A percentile compares a stretch with the other conserved stretches of the same genome.
Evolutionary conservation across 1,284 basidiomycete species (phyloP).

Genomic region (Moniliophthora roreri): DNA sequence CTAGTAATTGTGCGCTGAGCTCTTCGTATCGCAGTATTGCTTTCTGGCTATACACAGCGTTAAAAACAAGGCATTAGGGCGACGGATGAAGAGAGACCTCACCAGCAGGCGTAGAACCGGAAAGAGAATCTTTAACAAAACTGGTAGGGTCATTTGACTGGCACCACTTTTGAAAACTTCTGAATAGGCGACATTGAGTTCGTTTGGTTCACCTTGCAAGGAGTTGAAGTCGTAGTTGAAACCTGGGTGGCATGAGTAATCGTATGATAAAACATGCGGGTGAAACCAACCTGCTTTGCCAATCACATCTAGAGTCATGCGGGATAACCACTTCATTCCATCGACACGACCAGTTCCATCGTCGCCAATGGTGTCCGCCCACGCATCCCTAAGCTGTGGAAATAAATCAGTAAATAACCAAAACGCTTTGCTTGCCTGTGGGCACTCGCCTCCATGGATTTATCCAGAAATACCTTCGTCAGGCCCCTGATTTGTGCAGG

Average conservation of each 20-base stretch:
- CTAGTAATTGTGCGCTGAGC: constrained; percentile 17
- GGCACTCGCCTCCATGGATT: constrained; percentile 11
- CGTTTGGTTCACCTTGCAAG: constrained; percentile 39
- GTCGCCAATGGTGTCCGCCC: constrained; percentile 28
- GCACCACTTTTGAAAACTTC: constrained; percentile 35
- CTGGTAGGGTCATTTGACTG: constrained; percentile 24
- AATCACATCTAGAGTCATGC: constrained; percentile 67
- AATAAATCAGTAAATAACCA: background rate
- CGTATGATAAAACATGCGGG: background rate
- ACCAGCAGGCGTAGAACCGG: constrained; percentile 44
- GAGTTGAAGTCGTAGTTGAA: constrained; percentile 70
- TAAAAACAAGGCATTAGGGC: background rate
- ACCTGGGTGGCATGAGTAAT: constrained; percentile 29
- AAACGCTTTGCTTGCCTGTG: background rate
- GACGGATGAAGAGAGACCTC: constrained; percentile 20
- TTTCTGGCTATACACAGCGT: constrained; percentile 22
- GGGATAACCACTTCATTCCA: constrained; percentile 52
- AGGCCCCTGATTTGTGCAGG: constrained; percentile 12
- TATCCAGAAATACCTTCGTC: constrained; percentile 13
- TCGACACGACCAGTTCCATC: constrained; percentile 38
- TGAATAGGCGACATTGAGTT: constrained; percentile 48
- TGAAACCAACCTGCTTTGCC: constrained; percentile 53
- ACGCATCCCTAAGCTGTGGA: constrained; percentile 46
- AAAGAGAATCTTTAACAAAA: constrained; percentile 33
- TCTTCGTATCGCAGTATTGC: constrained; percentile 24